Percentiles rank a stretch among this genome's conserved stretches.
phyloP scores from a whole-genome alignment of 1,284 basidiomycete genomes.

The Athelia sp. region DNA sequence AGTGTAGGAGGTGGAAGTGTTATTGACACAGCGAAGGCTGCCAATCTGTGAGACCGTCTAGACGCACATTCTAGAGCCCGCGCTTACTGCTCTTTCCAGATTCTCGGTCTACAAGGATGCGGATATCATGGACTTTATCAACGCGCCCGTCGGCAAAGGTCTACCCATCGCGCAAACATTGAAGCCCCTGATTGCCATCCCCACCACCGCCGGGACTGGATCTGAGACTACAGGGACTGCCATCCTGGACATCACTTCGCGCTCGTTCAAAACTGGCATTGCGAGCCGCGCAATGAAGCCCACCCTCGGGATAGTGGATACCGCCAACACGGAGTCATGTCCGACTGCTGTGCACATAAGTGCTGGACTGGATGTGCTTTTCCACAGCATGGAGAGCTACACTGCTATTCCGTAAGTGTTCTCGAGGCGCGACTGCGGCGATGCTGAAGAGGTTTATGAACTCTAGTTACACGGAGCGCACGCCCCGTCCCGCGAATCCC shows the following conservation, averaged over 20 bases:
- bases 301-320: slow-evolving; percentile 83
- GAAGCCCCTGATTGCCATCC: slow-evolving; percentile 87
- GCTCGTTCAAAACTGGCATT: slow-evolving; percentile 94
- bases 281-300: slow-evolving; percentile 90
- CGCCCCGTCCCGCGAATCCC: slow-evolving; percentile 86
- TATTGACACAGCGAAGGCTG: slow-evolving; percentile 93
- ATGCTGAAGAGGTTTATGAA: slow-evolving; percentile 8
- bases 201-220: slow-evolving; percentile 97
- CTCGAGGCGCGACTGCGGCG: too few species aligned
- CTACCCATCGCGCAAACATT: slow-evolving; percentile 75
- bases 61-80: slow-evolving; percentile 4
- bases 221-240: slow-evolving; percentile 98
- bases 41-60: slow-evolving; percentile 71
- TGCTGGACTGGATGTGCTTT: slow-evolving; percentile 89
- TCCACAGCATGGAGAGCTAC: slow-evolving; percentile 93
- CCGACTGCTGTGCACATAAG: slow-evolving; percentile 85
- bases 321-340: slow-evolving; percentile 83
- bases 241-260: slow-evolving; percentile 89
- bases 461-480: slow-evolving; percentile 78
- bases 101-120: slow-evolving; percentile 88
- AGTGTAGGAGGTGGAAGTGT: slow-evolving; percentile 94
- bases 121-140: slow-evolving; percentile 94
- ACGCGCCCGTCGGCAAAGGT: slow-evolving; percentile 93
- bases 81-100: slow-evolving; percentile 26
- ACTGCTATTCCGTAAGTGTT: slow-evolving; percentile 77